Evolutionary conservation across 2,329 filamentous ascomycete genomes (phyloP).

Genomic region (Pseudocercospora ulei): DNA sequence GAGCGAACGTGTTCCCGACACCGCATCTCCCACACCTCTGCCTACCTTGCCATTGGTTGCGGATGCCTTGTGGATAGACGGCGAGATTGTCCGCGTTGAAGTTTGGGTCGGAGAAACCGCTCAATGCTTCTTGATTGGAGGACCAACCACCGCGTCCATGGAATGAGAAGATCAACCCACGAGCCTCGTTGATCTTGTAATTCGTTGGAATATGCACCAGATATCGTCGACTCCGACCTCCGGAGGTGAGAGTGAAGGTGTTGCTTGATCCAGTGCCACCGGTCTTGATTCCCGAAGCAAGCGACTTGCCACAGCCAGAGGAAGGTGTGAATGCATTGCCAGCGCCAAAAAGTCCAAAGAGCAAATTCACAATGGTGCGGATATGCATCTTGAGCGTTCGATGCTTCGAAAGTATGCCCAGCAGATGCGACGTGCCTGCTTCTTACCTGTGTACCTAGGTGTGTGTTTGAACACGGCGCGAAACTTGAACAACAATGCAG

Average conservation of each 20-base stretch:
- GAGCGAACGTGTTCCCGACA: too few relatives aligned
- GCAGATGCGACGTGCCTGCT: too few relatives aligned
- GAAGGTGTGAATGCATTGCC: conserved; percentile 11
- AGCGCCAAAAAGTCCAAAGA: conserved; percentile 3
- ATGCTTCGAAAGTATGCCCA: neutral
- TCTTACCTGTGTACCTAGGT: neutral
- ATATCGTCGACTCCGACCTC: conserved; percentile 30
- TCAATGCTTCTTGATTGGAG: conserved; percentile 36
- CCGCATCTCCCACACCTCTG: too few relatives aligned
- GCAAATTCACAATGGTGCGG: neutral
- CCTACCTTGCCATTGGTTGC: conserved; percentile 37
- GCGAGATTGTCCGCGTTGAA: conserved; percentile 41
- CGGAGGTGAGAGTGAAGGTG: conserved; percentile 20
- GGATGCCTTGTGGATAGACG: conserved; percentile 40
- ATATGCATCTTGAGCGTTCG: neutral
- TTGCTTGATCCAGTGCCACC: conserved; percentile 22
- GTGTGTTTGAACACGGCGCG: neutral
- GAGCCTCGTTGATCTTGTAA: conserved; percentile 35
- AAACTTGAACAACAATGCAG: neutral
- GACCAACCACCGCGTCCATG: conserved; percentile 38
- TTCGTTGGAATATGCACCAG: conserved; percentile 36
- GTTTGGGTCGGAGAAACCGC: conserved; percentile 39
- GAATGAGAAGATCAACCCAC: conserved; percentile 42
- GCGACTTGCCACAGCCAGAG: conserved; percentile 24
- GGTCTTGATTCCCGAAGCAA: conserved; percentile 18